phyloP scores from a whole-genome alignment of 495 filamentous ascomycete species.

The Penicillium lividum region DNA sequence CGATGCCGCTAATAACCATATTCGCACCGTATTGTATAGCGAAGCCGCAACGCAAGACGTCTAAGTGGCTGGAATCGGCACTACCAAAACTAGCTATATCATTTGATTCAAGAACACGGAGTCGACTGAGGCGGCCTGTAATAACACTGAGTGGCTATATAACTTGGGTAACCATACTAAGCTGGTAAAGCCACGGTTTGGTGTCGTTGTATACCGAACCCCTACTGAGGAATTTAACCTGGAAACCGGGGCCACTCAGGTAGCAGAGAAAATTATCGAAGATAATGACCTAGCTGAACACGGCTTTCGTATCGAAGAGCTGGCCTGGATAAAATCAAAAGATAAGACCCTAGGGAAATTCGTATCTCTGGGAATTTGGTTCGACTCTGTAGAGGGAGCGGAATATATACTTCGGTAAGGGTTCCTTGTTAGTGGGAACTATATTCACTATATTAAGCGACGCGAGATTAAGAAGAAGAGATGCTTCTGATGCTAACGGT shows the following conservation, averaged over 20 bases:
- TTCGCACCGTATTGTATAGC: conserved; percentile 17
- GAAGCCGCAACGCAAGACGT: conserved; percentile 16
- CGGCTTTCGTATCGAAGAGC: conserved; percentile 24
- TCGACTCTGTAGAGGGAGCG: conserved; percentile 25
- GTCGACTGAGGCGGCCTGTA: conserved; percentile 20
- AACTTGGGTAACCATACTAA: conserved; percentile 24
- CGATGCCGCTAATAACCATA: conserved; percentile 20
- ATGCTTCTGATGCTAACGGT: conserved; percentile 29
- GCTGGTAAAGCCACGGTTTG: conserved; percentile 22
- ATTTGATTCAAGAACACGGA: conserved; percentile 25
- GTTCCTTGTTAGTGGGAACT: conserved; percentile 22
- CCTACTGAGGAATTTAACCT: conserved; percentile 27
- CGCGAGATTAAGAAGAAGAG: conserved; percentile 25
- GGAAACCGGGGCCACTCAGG: conserved; percentile 10
- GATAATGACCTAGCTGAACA: conserved; percentile 24
- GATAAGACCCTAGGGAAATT: conserved; percentile 24
- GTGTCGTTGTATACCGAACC: conserved; percentile 24
- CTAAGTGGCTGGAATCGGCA: conserved; percentile 18
- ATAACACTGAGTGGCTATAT: conserved; percentile 17
- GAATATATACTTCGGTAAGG: conserved; percentile 24
- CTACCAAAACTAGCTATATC: conserved; percentile 25
- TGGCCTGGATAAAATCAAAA: conserved; percentile 25
- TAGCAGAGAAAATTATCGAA: conserved; percentile 23
- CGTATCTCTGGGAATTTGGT: conserved; percentile 24
- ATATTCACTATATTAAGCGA: conserved; percentile 23